Conservation (phyloP, 257 asterid genomes). For the Hygrophila difformis region DNA sequence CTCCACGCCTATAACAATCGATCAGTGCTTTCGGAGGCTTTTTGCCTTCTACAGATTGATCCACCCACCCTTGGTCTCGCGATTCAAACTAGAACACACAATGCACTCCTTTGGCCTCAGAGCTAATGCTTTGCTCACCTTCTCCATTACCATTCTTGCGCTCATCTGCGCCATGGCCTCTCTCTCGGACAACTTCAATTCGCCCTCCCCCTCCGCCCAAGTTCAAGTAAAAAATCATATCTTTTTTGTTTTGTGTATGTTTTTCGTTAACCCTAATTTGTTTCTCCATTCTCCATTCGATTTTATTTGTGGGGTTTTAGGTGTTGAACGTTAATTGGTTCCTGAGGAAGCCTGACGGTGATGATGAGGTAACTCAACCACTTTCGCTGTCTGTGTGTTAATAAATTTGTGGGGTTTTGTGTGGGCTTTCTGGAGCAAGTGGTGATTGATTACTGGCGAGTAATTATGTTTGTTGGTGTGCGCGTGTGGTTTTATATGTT, state of each 20-base stretch:
- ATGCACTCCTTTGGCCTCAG: slow-evolving; percentile 80
- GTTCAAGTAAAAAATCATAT: slow-evolving; percentile 84
- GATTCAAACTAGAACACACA: too few species aligned
- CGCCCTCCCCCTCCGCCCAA: slow-evolving; percentile 60
- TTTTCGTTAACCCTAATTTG: neutral
- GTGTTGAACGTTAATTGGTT: slow-evolving; percentile 58
- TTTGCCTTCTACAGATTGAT: too few species aligned
- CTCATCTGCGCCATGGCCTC: slow-evolving; percentile 85
- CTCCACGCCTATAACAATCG: too few species aligned
- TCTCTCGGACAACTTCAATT: slow-evolving; percentile 72
- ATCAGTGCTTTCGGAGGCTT: too few species aligned
- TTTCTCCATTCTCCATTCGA: too few species aligned
- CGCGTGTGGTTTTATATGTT: too few species aligned
- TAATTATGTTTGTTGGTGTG: neutral
- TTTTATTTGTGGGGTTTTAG: slow-evolving; percentile 19
- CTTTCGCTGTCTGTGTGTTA: neutral
- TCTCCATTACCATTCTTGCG: slow-evolving; percentile 79
- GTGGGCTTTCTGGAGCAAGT: neutral
- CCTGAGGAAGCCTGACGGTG: slow-evolving; percentile 58
- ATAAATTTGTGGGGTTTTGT: neutral
- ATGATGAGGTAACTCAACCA: slow-evolving; percentile 38
- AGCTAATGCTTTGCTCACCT: slow-evolving; percentile 74
- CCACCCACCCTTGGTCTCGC: too few species aligned
- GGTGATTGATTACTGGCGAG: neutral
- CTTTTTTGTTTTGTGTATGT: neutral